A percentile compares a stretch with the other conserved stretches of the same genome.
phyloP scores from a whole-genome alignment of 768 basidiomycete genomes.

The Galerina marginata region DNA sequence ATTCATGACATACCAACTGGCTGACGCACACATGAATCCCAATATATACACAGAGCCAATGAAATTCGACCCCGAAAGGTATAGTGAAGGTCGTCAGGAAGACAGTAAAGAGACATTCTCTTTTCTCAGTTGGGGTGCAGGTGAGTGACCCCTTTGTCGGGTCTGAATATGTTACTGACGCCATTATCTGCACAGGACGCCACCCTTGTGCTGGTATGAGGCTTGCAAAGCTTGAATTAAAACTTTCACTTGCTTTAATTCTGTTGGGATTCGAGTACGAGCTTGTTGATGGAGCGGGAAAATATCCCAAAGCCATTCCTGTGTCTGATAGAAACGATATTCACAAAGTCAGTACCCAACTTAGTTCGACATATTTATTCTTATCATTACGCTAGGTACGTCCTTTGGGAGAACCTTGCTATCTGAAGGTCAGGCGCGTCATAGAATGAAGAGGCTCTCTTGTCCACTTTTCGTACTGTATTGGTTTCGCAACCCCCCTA shows the following conservation, averaged over 20 bases:
- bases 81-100: slow-evolving; percentile 31
- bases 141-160: slow-evolving; percentile 22
- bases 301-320: slow-evolving; percentile 24
- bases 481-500: too few species aligned
- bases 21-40: slow-evolving; percentile 37
- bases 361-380: not conserved
- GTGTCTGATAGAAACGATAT: slow-evolving; percentile 34
- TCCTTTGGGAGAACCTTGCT: slow-evolving; percentile 32
- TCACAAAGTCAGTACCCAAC: slow-evolving; percentile 10
- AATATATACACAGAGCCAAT: slow-evolving; percentile 37
- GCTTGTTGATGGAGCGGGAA: slow-evolving; percentile 35
- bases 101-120: slow-evolving; percentile 33
- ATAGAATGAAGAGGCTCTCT: slow-evolving; percentile 4
- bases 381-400: slow-evolving; percentile 22
- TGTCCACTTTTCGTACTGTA: too few species aligned
- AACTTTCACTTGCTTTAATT: slow-evolving; percentile 36
- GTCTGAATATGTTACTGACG: too few species aligned
- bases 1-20: slow-evolving; percentile 36
- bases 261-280: slow-evolving; percentile 37
- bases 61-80: slow-evolving; percentile 40
- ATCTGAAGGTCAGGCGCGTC: slow-evolving; percentile 29
- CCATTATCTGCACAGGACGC: slow-evolving; percentile 27
- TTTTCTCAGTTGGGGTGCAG: slow-evolving; percentile 44
- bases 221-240: slow-evolving; percentile 42
- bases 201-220: slow-evolving; percentile 43